A percentile compares a stretch with the other conserved stretches of the same genome.
phyloP scores from a whole-genome alignment of 352 stramenopile species.

The Globisporangium ultimum region DNA sequence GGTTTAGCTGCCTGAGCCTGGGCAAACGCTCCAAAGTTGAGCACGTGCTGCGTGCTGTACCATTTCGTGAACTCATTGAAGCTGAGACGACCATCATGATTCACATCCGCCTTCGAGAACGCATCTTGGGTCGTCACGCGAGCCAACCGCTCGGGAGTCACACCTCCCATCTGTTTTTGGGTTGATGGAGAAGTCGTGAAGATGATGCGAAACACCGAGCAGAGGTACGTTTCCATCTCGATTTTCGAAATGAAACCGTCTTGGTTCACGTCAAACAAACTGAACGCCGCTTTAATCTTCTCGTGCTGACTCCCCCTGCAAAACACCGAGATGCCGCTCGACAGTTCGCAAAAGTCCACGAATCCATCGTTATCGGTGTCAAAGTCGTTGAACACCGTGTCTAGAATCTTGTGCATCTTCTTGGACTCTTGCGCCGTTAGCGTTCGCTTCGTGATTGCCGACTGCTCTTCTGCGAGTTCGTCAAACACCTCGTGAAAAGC shows the following conservation, averaged over 20 bases:
- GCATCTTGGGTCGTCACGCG: slow-evolving; percentile 62
- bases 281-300: slow-evolving; percentile 80
- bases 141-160: slow-evolving; percentile 75
- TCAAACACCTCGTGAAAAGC: slow-evolving; percentile 72
- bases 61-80: slow-evolving; percentile 85
- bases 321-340: slow-evolving; percentile 79
- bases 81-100: slow-evolving; percentile 67
- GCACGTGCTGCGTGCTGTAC: slow-evolving; percentile 47
- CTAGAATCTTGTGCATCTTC: slow-evolving; percentile 50
- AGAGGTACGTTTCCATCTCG: slow-evolving; percentile 87
- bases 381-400: slow-evolving; percentile 74
- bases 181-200: slow-evolving; percentile 61
- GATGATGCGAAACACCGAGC: slow-evolving; percentile 81
- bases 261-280: slow-evolving; percentile 86
- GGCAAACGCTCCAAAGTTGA: slow-evolving; percentile 16
- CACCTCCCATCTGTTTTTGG: slow-evolving; percentile 29
- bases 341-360: slow-evolving; percentile 86
- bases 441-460: slow-evolving; percentile 18
- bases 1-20: slow-evolving; percentile 11
- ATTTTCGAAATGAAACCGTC: slow-evolving; percentile 78
- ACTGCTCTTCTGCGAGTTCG: slow-evolving; percentile 45
- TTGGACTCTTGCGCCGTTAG: slow-evolving; percentile 24
- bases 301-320: slow-evolving; percentile 76
- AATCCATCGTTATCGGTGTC: slow-evolving; percentile 72
- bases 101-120: slow-evolving; percentile 56